A percentile compares a stretch with the other conserved stretches of the same genome.
Evolutionary conservation across 2,329 filamentous ascomycete species (phyloP).

Genomic region (Boeremia lycopersici): DNA sequence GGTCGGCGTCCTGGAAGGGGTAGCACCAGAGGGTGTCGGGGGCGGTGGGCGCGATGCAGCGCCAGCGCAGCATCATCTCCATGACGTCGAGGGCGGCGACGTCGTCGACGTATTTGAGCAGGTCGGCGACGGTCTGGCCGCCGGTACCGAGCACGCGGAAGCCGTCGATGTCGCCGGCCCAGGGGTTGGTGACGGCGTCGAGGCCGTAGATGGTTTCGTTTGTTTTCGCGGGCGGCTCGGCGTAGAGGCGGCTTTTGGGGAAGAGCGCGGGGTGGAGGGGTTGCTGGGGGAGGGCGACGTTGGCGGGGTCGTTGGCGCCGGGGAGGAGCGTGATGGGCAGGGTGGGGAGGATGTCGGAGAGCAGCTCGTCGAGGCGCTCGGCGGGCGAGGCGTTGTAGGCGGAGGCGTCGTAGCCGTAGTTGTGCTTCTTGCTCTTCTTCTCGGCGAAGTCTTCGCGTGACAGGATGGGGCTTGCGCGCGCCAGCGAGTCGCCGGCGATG

Average conservation of each 20-base stretch:
- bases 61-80: conserved; percentile 93
- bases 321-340: conserved; percentile 90
- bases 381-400: conserved; percentile 87
- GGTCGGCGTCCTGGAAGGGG: conserved; percentile 92
- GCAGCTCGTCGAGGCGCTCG: conserved; percentile 80
- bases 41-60: conserved; percentile 88
- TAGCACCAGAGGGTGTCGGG: conserved; percentile 97
- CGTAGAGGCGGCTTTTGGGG: conserved; percentile 73
- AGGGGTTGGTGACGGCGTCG: conserved; percentile 89
- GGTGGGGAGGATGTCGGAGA: conserved; percentile 79
- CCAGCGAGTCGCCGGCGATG: conserved; percentile 88
- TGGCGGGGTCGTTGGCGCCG: conserved; percentile 83
- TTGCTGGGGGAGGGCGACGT: conserved; percentile 88
- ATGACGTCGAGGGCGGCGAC: conserved; percentile 84
- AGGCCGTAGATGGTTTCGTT: conserved; percentile 69
- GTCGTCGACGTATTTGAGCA: conserved; percentile 86
- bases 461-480: conserved; percentile 54
- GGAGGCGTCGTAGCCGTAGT: conserved; percentile 88
- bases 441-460: conserved; percentile 53
- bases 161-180: conserved; percentile 87
- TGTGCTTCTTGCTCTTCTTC: conserved; percentile 69
- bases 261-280: conserved; percentile 94
- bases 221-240: conserved; percentile 53
- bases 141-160: conserved; percentile 86
- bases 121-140: conserved; percentile 91